Percentiles rank a stretch among this genome's conserved stretches.
phyloP scores from a whole-genome alignment of 495 filamentous ascomycete genomes.

The Delitschia confertaspora region DNA sequence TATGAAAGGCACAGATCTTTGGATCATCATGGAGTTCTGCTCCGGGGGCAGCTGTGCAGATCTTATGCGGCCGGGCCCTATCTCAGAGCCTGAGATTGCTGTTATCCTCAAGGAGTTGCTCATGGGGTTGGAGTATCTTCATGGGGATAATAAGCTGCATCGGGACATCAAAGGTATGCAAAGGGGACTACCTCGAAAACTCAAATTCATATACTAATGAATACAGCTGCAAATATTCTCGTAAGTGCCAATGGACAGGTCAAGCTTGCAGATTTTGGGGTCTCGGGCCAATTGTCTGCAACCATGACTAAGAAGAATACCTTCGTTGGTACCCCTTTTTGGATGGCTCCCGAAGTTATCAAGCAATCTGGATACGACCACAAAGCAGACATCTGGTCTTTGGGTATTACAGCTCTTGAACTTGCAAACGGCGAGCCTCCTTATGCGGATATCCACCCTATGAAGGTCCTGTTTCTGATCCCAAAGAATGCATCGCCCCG shows the following conservation, averaged over 20 bases:
- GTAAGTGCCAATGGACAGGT: slow-evolving; percentile 85
- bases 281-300: slow-evolving; percentile 90
- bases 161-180: slow-evolving; percentile 85
- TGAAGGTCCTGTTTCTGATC: slow-evolving; percentile 97
- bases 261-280: slow-evolving; percentile 95
- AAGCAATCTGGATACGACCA: slow-evolving; percentile 97
- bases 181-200: background rate
- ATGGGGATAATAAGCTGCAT: slow-evolving; percentile 90
- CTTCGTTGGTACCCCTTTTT: slow-evolving; percentile 96
- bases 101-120: slow-evolving; percentile 89
- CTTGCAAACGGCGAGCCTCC: slow-evolving; percentile 88
- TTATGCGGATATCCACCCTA: slow-evolving; percentile 93
- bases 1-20: slow-evolving; percentile 87
- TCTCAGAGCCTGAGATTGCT: slow-evolving; percentile 86
- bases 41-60: slow-evolving; percentile 88
- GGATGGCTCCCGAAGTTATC: slow-evolving; percentile 99
- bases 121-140: slow-evolving; percentile 83
- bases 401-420: slow-evolving; percentile 96
- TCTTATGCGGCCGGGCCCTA: slow-evolving; percentile 83
- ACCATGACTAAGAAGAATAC: slow-evolving; percentile 99
- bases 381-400: slow-evolving; percentile 97
- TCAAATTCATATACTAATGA: slow-evolving; percentile 18
- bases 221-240: slow-evolving; percentile 79
- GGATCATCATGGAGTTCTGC: slow-evolving; percentile 97
- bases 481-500: slow-evolving; percentile 85